A percentile compares a stretch with the other conserved stretches of the same genome.
Conservation (phyloP, 2,329 filamentous ascomycete genomes). For the Aspergillus sojae region DNA sequence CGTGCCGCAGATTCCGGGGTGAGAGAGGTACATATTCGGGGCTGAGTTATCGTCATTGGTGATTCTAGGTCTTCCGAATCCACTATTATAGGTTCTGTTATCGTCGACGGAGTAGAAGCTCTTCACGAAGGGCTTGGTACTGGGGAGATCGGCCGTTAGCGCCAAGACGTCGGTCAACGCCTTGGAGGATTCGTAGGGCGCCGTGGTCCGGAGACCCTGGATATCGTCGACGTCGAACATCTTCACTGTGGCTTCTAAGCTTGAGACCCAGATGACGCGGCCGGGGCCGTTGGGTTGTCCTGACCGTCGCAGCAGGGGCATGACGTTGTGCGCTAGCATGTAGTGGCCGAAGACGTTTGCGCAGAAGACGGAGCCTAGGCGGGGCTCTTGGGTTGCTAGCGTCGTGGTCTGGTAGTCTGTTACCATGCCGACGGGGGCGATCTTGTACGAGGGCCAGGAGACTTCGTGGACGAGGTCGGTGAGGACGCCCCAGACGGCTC, state of each 20-base stretch:
- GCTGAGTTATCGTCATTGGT: slow-evolving; percentile 16
- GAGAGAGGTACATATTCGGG: slow-evolving; percentile 74
- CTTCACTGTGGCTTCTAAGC: slow-evolving; percentile 68
- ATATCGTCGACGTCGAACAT: slow-evolving; percentile 70
- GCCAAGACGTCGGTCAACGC: slow-evolving; percentile 80
- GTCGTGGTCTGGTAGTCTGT: slow-evolving; percentile 56
- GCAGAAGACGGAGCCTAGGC: slow-evolving; percentile 80
- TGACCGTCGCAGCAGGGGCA: slow-evolving; percentile 67
- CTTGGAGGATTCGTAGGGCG: slow-evolving; percentile 85
- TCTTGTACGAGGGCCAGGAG: slow-evolving; percentile 79
- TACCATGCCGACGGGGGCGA: slow-evolving; percentile 58
- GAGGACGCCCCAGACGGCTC: slow-evolving; percentile 59
- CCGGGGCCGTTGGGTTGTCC: slow-evolving; percentile 46
- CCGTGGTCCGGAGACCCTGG: slow-evolving; percentile 65
- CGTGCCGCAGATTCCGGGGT: slow-evolving; percentile 86
- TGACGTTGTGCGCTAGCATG: slow-evolving; percentile 77
- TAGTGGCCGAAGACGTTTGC: slow-evolving; percentile 97
- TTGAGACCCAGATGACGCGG: slow-evolving; percentile 85
- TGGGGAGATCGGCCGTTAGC: slow-evolving; percentile 71
- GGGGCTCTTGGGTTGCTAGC: slow-evolving; percentile 50
- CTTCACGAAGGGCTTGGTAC: slow-evolving; percentile 59
- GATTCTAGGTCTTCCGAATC: neutral
- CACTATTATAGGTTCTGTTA: slow-evolving; percentile 9
- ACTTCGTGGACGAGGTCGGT: slow-evolving; percentile 67
- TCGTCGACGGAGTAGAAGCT: slow-evolving; percentile 56